A percentile compares a stretch with the other conserved stretches of the same genome.
phyloP scores from a whole-genome alignment of 129 eudicot genomes.

The Ambrosia trifida region DNA sequence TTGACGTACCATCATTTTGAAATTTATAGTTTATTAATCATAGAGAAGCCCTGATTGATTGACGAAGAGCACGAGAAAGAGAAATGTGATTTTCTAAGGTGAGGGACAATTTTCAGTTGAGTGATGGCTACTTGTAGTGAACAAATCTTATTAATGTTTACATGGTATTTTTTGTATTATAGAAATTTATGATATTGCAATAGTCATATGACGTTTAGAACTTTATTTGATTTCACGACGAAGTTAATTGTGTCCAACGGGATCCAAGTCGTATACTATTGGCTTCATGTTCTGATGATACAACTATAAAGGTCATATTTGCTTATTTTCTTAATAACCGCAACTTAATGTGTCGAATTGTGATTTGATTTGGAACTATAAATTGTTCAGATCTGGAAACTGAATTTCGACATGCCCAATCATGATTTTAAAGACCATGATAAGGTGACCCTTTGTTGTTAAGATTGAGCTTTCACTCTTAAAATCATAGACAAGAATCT shows the following conservation, averaged over 20 bases:
- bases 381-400: slow-evolving; percentile 57
- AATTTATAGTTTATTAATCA: too few relatives aligned
- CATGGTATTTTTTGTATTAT: not conserved
- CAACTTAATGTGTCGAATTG: not conserved
- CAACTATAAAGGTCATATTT: slow-evolving; percentile 50
- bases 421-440: slow-evolving; percentile 52
- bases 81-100: too few relatives aligned
- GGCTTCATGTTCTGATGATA: slow-evolving; percentile 69
- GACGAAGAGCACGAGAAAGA: too few relatives aligned
- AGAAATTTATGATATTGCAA: not conserved
- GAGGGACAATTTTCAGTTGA: too few relatives aligned
- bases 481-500: too few relatives aligned
- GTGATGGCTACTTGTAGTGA: too few relatives aligned
- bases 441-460: slow-evolving; percentile 36
- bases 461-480: not conserved
- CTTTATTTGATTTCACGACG: slow-evolving; percentile 45
- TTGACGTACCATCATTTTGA: too few relatives aligned
- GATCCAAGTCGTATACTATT: slow-evolving; percentile 55
- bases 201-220: slow-evolving; percentile 2
- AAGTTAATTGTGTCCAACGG: slow-evolving; percentile 68
- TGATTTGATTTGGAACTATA: slow-evolving; percentile 3
- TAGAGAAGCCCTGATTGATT: too few relatives aligned
- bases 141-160: not conserved
- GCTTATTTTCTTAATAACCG: not conserved
- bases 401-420: slow-evolving; percentile 44